These are phyloP conservation scores for Calophaca sinica DNA, from an alignment of 306 rosid species.

Conservation along the genomic window DNA sequence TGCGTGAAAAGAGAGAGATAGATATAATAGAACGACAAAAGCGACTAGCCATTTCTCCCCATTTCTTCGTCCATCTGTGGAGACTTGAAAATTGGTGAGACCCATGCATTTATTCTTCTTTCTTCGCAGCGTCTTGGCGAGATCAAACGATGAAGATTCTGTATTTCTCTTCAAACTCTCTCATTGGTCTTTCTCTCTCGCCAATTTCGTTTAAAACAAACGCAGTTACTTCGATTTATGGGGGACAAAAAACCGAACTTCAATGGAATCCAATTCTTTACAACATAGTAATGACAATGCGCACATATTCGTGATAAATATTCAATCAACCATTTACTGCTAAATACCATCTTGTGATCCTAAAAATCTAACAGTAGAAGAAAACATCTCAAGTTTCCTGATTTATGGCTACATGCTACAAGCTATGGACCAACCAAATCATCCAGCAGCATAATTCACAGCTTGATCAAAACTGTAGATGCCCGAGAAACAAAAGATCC, in stretches of 20 bases:
- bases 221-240: background rate
- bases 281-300: slow-evolving; percentile 16
- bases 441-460: slow-evolving; percentile 20
- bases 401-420: slow-evolving; percentile 45
- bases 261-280: slow-evolving; percentile 26
- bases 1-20: no score
- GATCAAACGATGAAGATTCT: no score
- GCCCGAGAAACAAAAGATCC: slow-evolving; percentile 13
- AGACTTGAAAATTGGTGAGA: no score
- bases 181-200: no score
- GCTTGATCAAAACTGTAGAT: slow-evolving; percentile 34
- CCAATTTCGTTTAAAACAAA: no score
- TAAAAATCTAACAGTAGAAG: slow-evolving; percentile 35
- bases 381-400: slow-evolving; percentile 42
- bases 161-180: no score
- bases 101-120: no score
- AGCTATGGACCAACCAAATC: slow-evolving; percentile 39
- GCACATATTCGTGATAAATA: slow-evolving; percentile 5
- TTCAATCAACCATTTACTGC: slow-evolving; percentile 36
- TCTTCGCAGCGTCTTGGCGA: no score
- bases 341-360: slow-evolving; percentile 33
- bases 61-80: no score
- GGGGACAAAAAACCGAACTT: background rate
- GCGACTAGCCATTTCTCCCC: no score
- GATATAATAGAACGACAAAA: no score